Percentiles rank a stretch among this genome's conserved stretches.
Conservation (phyloP, 1,139 yeast species). For the Protomyces macrosporus region DNA sequence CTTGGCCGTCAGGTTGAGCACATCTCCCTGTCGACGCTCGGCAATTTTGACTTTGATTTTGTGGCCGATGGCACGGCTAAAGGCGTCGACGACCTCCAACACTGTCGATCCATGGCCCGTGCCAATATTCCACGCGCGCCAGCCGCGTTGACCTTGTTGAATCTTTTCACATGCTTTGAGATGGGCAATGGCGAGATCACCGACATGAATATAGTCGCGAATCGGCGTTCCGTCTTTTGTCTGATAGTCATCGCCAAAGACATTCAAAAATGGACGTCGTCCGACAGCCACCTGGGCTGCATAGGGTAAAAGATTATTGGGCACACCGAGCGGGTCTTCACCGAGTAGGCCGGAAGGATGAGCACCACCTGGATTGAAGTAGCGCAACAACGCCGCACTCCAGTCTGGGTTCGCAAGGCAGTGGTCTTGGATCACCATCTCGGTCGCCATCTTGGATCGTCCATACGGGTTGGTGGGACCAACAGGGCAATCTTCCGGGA, state of each 20-base stretch:
- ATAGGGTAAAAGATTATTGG: conserved; percentile 69
- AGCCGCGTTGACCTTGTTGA: conserved; percentile 44
- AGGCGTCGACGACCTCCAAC: conserved; percentile 62
- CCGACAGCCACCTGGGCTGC: conserved; percentile 76
- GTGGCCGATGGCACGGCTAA: conserved; percentile 63
- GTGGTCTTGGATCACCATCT: conserved; percentile 57
- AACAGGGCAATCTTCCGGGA: conserved; percentile 72
- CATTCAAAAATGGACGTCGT: conserved; percentile 58
- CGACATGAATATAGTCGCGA: conserved; percentile 75
- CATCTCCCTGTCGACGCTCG: conserved; percentile 74
- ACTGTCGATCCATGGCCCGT: conserved; percentile 78
- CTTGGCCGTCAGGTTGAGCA: conserved; percentile 66
- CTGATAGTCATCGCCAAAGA: conserved; percentile 57
- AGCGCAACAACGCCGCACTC: conserved; percentile 64
- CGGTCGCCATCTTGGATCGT: conserved; percentile 61
- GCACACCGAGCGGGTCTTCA: conserved; percentile 73
- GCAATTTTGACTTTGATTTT: conserved; percentile 60
- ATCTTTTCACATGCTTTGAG: conserved; percentile 64
- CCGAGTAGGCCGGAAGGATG: conserved; percentile 77
- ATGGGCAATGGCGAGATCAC: conserved; percentile 78
- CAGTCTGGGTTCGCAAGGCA: conserved; percentile 49
- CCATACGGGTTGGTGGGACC: conserved; percentile 79
- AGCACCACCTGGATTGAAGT: conserved; percentile 81
- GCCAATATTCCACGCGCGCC: conserved; percentile 79
- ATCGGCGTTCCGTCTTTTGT: conserved; percentile 77